phyloP scores from a whole-genome alignment of 805 yeast species.

The Yarrowia alimentaria region DNA sequence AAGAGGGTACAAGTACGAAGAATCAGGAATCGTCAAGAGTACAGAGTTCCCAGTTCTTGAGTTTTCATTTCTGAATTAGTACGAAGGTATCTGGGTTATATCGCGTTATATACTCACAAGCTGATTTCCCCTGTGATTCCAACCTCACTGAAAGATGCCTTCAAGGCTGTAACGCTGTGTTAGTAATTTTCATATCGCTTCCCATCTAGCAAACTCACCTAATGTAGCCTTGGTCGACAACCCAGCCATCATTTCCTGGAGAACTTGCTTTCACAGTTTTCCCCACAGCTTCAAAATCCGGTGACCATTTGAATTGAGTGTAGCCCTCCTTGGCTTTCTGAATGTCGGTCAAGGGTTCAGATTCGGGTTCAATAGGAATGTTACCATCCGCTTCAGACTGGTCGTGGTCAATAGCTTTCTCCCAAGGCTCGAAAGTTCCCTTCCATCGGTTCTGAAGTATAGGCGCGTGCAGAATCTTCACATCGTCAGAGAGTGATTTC shows the following conservation, averaged over 20 bases:
- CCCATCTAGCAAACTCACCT: too few species aligned
- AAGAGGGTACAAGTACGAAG: slow-evolving; percentile 33
- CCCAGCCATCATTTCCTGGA: slow-evolving; percentile 66
- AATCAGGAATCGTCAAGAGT: slow-evolving; percentile 6
- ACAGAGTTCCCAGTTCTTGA: background rate
- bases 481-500: slow-evolving; percentile 51
- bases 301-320: slow-evolving; percentile 73
- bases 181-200: too few species aligned
- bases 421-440: slow-evolving; percentile 50
- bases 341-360: slow-evolving; percentile 36
- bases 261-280: slow-evolving; percentile 47
- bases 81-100: too few species aligned
- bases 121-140: slow-evolving; percentile 58
- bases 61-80: background rate
- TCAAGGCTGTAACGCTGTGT: slow-evolving; percentile 69
- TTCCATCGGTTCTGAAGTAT: slow-evolving; percentile 80
- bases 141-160: slow-evolving; percentile 66
- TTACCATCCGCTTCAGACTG: slow-evolving; percentile 21
- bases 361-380: slow-evolving; percentile 43
- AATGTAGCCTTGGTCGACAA: slow-evolving; percentile 60
- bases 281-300: slow-evolving; percentile 71
- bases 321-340: slow-evolving; percentile 38
- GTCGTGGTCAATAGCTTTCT: slow-evolving; percentile 30
- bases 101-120: slow-evolving; percentile 46
- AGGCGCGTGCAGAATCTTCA: slow-evolving; percentile 72